Evolutionary conservation across 2,329 filamentous ascomycete genomes (phyloP).

Genomic region (Colletotrichum noveboracense): DNA sequence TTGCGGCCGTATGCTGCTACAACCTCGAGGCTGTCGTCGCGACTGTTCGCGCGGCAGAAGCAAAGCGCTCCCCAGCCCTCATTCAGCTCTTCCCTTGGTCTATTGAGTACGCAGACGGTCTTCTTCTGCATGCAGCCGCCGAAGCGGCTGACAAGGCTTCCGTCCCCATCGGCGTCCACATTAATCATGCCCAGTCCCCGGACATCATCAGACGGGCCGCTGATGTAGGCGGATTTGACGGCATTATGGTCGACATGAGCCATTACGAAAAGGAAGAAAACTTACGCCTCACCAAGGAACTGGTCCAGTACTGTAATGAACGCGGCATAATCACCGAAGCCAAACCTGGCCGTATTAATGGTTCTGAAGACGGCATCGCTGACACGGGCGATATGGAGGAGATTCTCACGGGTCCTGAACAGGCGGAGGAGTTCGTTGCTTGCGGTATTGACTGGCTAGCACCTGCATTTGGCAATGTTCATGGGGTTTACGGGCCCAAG

Average conservation of each 20-base stretch:
- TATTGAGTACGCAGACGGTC: constrained; percentile 62
- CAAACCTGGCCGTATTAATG: constrained; percentile 71
- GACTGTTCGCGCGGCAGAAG: constrained; percentile 70
- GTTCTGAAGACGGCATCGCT: constrained; percentile 69
- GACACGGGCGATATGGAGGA: constrained; percentile 57
- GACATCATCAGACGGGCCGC: constrained; percentile 63
- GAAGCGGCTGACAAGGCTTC: constrained; percentile 57
- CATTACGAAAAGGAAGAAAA: constrained; percentile 76
- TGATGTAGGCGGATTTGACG: constrained; percentile 60
- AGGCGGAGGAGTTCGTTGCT: constrained; percentile 72
- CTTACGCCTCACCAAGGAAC: constrained; percentile 63
- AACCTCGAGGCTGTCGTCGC: constrained; percentile 75
- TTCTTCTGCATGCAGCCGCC: constrained; percentile 58
- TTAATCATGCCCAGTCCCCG: constrained; percentile 70
- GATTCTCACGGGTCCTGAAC: constrained; percentile 68
- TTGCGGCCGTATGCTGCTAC: constrained; percentile 57
- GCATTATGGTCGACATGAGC: constrained; percentile 80
- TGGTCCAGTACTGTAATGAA: constrained; percentile 66
- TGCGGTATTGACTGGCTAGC: constrained; percentile 78
- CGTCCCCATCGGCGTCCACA: constrained; percentile 66
- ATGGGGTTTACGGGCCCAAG: constrained; percentile 72
- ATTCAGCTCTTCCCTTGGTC: constrained; percentile 78
- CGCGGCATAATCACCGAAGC: constrained; percentile 71
- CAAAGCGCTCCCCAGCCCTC: constrained; percentile 67
- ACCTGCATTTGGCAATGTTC: constrained; percentile 78